Evolutionary conservation across 1,139 yeast genomes (phyloP).

Genomic region (Yamadazyma friedrichii): DNA sequence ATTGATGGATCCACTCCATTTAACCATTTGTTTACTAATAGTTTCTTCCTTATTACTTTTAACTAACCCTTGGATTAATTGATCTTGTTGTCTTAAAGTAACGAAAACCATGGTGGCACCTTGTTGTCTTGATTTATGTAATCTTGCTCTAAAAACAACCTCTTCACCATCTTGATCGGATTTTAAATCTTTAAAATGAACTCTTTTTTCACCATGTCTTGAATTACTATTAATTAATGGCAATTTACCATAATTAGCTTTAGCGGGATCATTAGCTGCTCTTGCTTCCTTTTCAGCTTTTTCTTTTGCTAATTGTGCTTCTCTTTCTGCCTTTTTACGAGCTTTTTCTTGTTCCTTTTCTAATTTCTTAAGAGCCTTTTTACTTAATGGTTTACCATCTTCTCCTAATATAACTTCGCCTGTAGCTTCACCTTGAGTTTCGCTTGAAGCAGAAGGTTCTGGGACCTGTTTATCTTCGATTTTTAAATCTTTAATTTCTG

Average conservation of each 20-base stretch:
- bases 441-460: slow-evolving; percentile 12
- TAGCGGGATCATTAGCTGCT: slow-evolving; percentile 78
- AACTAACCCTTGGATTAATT: slow-evolving; percentile 78
- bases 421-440: slow-evolving; percentile 11
- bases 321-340: slow-evolving; percentile 89
- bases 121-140: slow-evolving; percentile 90
- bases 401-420: slow-evolving; percentile 50
- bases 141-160: slow-evolving; percentile 88
- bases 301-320: slow-evolving; percentile 83
- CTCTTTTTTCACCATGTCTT: slow-evolving; percentile 61
- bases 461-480: slow-evolving; percentile 20
- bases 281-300: slow-evolving; percentile 76
- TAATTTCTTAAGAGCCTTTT: slow-evolving; percentile 91
- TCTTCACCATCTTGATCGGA: slow-evolving; percentile 72
- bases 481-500: slow-evolving; percentile 22
- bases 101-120: slow-evolving; percentile 93
- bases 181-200: slow-evolving; percentile 54
- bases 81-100: slow-evolving; percentile 86
- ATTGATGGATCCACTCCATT: slow-evolving; percentile 86
- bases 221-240: slow-evolving; percentile 81
- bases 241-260: slow-evolving; percentile 82
- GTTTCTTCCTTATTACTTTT: slow-evolving; percentile 58
- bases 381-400: slow-evolving; percentile 94
- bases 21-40: slow-evolving; percentile 92
- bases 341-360: slow-evolving; percentile 94